Conservation (phyloP, 345 rosid species). For the Dimocarpus longan region DNA sequence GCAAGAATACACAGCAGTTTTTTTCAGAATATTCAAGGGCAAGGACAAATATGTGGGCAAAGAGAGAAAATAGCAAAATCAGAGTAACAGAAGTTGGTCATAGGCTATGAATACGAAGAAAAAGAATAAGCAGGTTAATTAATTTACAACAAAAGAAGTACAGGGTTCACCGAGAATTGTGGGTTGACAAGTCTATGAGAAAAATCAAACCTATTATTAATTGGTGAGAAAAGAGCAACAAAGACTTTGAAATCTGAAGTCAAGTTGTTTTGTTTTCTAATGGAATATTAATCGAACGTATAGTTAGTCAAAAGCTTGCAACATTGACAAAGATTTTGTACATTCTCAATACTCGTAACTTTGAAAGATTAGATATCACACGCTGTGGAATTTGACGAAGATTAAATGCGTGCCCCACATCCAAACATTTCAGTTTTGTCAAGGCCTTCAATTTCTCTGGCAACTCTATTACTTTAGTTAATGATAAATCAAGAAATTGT, state of each 20-base stretch:
- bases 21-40: constrained; percentile 26
- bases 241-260: too few species aligned
- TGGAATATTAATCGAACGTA: neutral
- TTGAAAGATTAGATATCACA: neutral
- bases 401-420: accelerated
- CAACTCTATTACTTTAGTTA: neutral
- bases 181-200: too few species aligned
- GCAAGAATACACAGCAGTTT: constrained; percentile 65
- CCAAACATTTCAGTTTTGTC: neutral
- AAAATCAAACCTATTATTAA: too few species aligned
- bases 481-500: neutral
- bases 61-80: too few species aligned
- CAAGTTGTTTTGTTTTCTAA: too few species aligned
- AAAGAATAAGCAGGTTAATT: too few species aligned
- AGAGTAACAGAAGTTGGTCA: too few species aligned
- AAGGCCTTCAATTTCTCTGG: neutral
- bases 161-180: too few species aligned
- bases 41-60: constrained; percentile 48
- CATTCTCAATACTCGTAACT: neutral
- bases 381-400: neutral
- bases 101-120: too few species aligned
- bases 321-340: too few species aligned
- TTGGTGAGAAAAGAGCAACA: too few species aligned
- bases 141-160: neutral
- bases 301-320: neutral